Evolutionary conservation across 371 early-diverging fungal species (phyloP).

Genomic region (Rhizopus sp.): DNA sequence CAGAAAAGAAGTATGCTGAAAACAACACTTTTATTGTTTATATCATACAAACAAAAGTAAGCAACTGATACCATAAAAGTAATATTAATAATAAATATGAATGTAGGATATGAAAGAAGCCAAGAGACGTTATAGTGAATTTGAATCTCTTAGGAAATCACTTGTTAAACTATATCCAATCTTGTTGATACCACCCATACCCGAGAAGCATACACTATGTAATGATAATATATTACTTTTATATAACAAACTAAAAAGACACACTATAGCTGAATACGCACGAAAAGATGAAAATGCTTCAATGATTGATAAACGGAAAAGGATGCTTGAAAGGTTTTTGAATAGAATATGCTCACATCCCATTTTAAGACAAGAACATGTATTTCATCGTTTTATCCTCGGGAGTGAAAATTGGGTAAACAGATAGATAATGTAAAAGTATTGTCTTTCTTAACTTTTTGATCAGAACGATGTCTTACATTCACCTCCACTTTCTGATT

Average conservation of each 20-base stretch:
- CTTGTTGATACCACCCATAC: conserved; percentile 90
- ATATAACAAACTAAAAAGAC: background rate
- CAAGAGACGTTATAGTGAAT: conserved; percentile 92
- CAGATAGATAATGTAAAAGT: background rate
- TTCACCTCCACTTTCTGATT: conserved; percentile 55
- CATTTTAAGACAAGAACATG: conserved; percentile 78
- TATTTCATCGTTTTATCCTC: conserved; percentile 89
- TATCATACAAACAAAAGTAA: conserved; percentile 25
- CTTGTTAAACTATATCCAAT: conserved; percentile 80
- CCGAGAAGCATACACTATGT: conserved; percentile 90
- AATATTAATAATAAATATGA: background rate
- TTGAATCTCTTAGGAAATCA: conserved; percentile 81
- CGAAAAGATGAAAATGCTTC: conserved; percentile 82
- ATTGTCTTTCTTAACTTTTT: background rate
- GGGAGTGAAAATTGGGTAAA: conserved; percentile 59
- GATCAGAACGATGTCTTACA: conserved; percentile 8
- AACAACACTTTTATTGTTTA: conserved; percentile 21
- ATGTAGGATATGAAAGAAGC: conserved; percentile 54
- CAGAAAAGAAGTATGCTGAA: conserved; percentile 7
- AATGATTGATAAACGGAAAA: conserved; percentile 86
- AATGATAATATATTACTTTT: conserved; percentile 23
- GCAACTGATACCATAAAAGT: background rate
- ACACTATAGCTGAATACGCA: conserved; percentile 73
- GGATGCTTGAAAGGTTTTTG: conserved; percentile 88
- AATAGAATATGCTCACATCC: conserved; percentile 84